Conservation (phyloP, 1,139 yeast genomes). For the Scheffersomyces insectosa region DNA sequence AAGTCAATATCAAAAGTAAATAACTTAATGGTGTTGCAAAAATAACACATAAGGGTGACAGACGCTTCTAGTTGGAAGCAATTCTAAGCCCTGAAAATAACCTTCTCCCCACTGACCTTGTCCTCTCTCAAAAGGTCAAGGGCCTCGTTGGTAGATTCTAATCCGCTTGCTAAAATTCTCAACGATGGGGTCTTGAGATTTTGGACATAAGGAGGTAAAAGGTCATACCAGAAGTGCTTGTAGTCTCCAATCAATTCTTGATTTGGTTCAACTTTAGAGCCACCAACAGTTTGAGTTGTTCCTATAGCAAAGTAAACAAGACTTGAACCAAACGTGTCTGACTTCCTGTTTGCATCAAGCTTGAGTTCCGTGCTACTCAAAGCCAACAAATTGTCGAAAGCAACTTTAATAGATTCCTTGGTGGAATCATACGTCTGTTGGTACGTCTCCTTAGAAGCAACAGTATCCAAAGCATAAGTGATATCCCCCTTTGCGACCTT, state of each 20-base stretch:
- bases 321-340: slow-evolving; percentile 29
- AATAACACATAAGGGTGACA: too few relatives aligned
- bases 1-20: too few relatives aligned
- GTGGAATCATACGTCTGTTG: slow-evolving; percentile 47
- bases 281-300: slow-evolving; percentile 20
- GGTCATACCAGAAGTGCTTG: slow-evolving; percentile 23
- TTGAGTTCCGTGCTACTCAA: slow-evolving; percentile 7
- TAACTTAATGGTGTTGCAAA: too few relatives aligned
- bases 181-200: slow-evolving; percentile 22
- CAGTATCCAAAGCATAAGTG: slow-evolving; percentile 57
- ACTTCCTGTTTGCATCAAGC: slow-evolving; percentile 20
- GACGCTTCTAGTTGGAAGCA: background rate
- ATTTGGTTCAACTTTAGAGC: slow-evolving; percentile 14
- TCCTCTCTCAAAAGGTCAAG: slow-evolving; percentile 23
- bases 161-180: slow-evolving; percentile 27
- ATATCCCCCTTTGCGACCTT: slow-evolving; percentile 40
- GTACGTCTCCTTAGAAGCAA: slow-evolving; percentile 43
- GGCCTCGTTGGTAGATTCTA: slow-evolving; percentile 28
- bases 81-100: slow-evolving; percentile 20
- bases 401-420: slow-evolving; percentile 26
- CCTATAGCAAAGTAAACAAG: slow-evolving; percentile 41
- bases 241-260: slow-evolving; percentile 19
- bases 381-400: slow-evolving; percentile 23
- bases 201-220: slow-evolving; percentile 18
- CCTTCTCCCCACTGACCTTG: slow-evolving; percentile 28